Evolutionary conservation across 2,329 filamentous ascomycete genomes (phyloP).

Genomic region (Penicillium concentricum): DNA sequence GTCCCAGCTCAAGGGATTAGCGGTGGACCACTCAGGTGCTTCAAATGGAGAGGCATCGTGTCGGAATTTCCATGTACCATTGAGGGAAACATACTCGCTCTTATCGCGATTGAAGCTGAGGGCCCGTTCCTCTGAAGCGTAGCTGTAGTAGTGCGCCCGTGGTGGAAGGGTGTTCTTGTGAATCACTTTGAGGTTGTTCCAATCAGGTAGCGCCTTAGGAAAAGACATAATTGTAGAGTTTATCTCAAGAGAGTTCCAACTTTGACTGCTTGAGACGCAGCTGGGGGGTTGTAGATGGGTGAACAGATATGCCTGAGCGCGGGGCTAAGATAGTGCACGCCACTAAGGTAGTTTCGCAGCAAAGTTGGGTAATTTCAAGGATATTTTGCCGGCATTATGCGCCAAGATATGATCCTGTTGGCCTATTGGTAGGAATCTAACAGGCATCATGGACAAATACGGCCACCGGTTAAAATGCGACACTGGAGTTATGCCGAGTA

Average conservation of each 20-base stretch:
- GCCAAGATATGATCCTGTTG: not conserved
- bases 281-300: not conserved
- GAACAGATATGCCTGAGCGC: not conserved
- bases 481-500: not conserved
- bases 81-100: constrained; percentile 14
- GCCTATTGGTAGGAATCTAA: not conserved
- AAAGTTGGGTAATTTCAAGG: not conserved
- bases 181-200: constrained; percentile 60
- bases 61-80: constrained; percentile 22
- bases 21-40: constrained; percentile 13
- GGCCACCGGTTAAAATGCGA: not conserved
- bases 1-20: constrained; percentile 6
- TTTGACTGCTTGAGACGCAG: not conserved
- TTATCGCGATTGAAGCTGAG: constrained; percentile 34
- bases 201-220: constrained; percentile 48
- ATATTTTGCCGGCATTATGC: not conserved
- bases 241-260: not conserved
- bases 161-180: constrained; percentile 61
- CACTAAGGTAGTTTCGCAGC: not conserved
- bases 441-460: not conserved
- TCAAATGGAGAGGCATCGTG: constrained; percentile 14
- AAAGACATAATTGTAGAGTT: constrained; percentile 8
- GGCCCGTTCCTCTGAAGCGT: constrained; percentile 51
- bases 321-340: not conserved
- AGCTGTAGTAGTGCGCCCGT: constrained; percentile 58